phyloP scores from a whole-genome alignment of 2,329 filamentous ascomycete species.

The Nothophoma quercina region DNA sequence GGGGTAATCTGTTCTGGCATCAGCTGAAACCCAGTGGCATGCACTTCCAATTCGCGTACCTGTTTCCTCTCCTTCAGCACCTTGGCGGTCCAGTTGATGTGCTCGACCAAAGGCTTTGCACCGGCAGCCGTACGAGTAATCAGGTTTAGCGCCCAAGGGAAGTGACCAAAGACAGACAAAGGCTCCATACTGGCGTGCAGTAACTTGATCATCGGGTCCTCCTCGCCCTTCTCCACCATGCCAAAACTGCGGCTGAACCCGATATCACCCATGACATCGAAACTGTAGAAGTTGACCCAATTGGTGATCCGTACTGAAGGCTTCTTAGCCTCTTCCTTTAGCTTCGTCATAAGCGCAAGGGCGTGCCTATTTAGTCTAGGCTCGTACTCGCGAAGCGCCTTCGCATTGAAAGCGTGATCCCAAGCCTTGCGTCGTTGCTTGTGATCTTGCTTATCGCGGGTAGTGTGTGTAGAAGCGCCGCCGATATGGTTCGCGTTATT shows the following conservation, averaged over 20 bases:
- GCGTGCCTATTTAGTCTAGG: conserved; percentile 44
- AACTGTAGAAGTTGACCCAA: conserved; percentile 53
- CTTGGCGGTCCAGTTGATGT: conserved; percentile 35
- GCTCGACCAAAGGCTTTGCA: conserved; percentile 30
- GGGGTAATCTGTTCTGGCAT: conserved; percentile 27
- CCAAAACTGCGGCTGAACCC: conserved; percentile 53
- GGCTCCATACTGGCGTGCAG: conserved; percentile 36
- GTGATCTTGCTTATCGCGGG: conserved; percentile 41
- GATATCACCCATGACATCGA: conserved; percentile 60
- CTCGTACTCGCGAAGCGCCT: conserved; percentile 47
- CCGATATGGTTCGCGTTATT: conserved; percentile 21
- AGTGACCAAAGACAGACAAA: conserved; percentile 30
- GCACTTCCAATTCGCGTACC: conserved; percentile 13
- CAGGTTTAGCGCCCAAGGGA: conserved; percentile 32
- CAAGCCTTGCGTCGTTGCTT: conserved; percentile 40
- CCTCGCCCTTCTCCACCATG: conserved; percentile 44
- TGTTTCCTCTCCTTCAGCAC: conserved; percentile 37
- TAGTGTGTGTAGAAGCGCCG: conserved; percentile 35
- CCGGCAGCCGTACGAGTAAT: conserved; percentile 25
- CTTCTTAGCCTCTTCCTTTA: conserved; percentile 30
- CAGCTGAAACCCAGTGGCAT: neutral
- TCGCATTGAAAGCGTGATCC: conserved; percentile 45
- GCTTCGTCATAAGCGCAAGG: conserved; percentile 30
- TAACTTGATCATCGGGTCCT: conserved; percentile 36
- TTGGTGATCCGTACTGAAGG: conserved; percentile 37